These are phyloP conservation scores for Melanomma pulvis-pyrius DNA, from an alignment of 495 filamentous ascomycete genomes.

Conservation along the genomic window DNA sequence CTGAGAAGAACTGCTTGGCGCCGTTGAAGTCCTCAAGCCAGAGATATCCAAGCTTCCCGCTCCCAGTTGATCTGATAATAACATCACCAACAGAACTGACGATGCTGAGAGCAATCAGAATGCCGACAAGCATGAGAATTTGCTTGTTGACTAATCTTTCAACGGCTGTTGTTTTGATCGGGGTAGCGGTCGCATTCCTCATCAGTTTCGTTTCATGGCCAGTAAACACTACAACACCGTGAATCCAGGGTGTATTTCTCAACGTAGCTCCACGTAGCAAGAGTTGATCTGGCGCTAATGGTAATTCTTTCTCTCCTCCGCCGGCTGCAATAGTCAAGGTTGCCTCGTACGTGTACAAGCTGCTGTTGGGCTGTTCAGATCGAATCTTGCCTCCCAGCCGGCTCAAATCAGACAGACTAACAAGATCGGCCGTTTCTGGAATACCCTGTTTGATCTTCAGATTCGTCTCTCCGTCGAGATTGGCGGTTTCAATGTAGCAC, in stretches of 20 bases:
- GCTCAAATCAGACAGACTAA: slow-evolving; percentile 84
- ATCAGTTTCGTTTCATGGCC: slow-evolving; percentile 99
- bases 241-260: slow-evolving; percentile 96
- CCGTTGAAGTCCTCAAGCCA: slow-evolving; percentile 61
- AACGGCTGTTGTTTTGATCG: slow-evolving; percentile 96
- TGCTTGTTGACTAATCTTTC: slow-evolving; percentile 91
- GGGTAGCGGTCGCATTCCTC: slow-evolving; percentile 96
- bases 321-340: slow-evolving; percentile 91
- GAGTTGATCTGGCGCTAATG: slow-evolving; percentile 79
- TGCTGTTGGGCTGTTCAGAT: slow-evolving; percentile 98
- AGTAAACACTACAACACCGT: slow-evolving; percentile 95
- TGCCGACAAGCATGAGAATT: slow-evolving; percentile 83
- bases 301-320: slow-evolving; percentile 92
- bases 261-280: slow-evolving; percentile 91
- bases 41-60: slow-evolving; percentile 69
- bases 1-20: slow-evolving; percentile 84
- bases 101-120: slow-evolving; percentile 81
- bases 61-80: slow-evolving; percentile 66
- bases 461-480: slow-evolving; percentile 97
- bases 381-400: slow-evolving; percentile 82
- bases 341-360: slow-evolving; percentile 97
- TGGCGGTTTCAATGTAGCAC: slow-evolving; percentile 99
- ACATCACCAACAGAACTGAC: slow-evolving; percentile 91
- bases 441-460: slow-evolving; percentile 98
- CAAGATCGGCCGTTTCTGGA: slow-evolving; percentile 86